phyloP scores from a whole-genome alignment of 345 rosid genomes.

The Eucalyptus leucophloia region DNA sequence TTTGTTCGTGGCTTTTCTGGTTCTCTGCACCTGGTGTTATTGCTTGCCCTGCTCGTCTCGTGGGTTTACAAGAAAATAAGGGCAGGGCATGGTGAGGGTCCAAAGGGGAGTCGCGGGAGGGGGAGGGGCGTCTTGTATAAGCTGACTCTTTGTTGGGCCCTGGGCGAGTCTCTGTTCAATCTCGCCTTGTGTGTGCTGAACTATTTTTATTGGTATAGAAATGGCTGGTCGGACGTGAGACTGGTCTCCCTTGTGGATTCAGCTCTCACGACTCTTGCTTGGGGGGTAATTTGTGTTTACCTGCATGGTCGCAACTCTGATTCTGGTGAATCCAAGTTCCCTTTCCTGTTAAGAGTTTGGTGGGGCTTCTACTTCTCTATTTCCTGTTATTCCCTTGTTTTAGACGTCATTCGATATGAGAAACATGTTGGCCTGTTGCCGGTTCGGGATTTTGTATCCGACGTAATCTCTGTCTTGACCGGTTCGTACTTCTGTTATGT shows the following conservation, averaged over 20 bases:
- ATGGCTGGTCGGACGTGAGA: conserved; percentile 22
- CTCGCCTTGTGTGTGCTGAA: conserved; percentile 13
- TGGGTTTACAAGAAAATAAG: not conserved
- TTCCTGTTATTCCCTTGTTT: conserved; percentile 25
- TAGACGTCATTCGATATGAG: conserved; percentile 13
- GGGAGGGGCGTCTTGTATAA: not conserved
- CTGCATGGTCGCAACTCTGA: conserved; percentile 7
- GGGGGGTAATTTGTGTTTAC: conserved; percentile 24
- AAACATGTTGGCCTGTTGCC: not conserved
- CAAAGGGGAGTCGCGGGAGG: not conserved
- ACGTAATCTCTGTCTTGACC: conserved; percentile 15
- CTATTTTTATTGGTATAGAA: conserved; percentile 25
- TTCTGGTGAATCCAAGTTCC: conserved; percentile 9
- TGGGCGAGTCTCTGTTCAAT: conserved; percentile 22
- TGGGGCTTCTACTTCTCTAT: conserved; percentile 29
- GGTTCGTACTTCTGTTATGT: conserved; percentile 37
- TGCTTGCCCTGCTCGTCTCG: conserved; percentile 1
- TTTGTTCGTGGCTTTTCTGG: conserved; percentile 20
- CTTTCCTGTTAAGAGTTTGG: conserved; percentile 37
- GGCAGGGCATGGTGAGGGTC: not conserved
- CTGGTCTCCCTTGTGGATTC: conserved; percentile 30
- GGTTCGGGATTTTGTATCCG: conserved; percentile 17
- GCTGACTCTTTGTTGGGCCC: conserved; percentile 7
- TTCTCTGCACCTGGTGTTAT: conserved; percentile 10
- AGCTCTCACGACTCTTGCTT: conserved; percentile 21